Evolutionary conservation across 805 yeast species (phyloP).

Genomic region (Hanseniaspora nectarophila): DNA sequence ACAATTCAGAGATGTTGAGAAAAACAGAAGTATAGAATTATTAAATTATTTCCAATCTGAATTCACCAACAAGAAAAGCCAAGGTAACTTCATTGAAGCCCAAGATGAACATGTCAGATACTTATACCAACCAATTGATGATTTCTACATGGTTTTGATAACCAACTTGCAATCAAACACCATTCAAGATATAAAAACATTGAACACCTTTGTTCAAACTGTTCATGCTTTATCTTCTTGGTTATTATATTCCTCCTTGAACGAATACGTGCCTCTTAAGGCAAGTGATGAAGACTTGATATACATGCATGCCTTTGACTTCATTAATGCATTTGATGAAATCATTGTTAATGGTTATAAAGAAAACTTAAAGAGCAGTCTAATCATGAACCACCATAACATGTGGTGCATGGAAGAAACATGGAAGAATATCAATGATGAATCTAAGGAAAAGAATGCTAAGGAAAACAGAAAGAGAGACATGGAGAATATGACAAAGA

Average conservation of each 20-base stretch:
- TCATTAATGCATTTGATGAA: conserved; percentile 87
- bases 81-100: conserved; percentile 79
- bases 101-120: conserved; percentile 74
- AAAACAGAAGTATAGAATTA: conserved; percentile 75
- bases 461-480: conserved; percentile 92
- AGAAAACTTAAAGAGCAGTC: conserved; percentile 70
- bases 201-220: conserved; percentile 72
- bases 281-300: conserved; percentile 71
- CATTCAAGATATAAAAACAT: conserved; percentile 84
- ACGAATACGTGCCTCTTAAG: conserved; percentile 26
- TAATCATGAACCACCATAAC: conserved; percentile 78
- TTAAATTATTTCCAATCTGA: conserved; percentile 76
- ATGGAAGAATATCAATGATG: conserved; percentile 93
- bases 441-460: conserved; percentile 93
- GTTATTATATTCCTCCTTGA: conserved; percentile 6
- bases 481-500: conserved; percentile 80
- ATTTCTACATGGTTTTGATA: conserved; percentile 76
- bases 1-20: conserved; percentile 75
- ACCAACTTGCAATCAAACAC: conserved; percentile 87
- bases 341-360: conserved; percentile 79
- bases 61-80: conserved; percentile 53
- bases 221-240: conserved; percentile 50
- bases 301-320: conserved; percentile 73
- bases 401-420: conserved; percentile 99
- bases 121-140: conserved; percentile 92